Conservation (phyloP, 83 land plant genomes). For the Picea abies region DNA sequence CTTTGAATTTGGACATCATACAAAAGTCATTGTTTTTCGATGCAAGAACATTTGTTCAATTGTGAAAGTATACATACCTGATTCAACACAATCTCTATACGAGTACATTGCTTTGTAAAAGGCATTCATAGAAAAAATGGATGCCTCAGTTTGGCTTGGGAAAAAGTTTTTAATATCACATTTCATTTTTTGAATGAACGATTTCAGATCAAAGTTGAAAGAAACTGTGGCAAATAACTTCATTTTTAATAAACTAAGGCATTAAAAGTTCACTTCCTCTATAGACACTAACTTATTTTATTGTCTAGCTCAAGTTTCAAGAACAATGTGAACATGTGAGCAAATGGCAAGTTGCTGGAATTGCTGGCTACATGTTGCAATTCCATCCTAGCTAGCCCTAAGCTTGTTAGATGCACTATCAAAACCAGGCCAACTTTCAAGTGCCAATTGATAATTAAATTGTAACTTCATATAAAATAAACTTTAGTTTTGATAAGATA, state of each 20-base stretch:
- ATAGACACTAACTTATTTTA: neutral
- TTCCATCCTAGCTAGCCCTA: too few relatives aligned
- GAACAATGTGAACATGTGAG: too few relatives aligned
- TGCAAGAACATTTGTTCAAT: neutral
- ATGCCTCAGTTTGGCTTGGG: neutral
- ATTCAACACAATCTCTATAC: neutral
- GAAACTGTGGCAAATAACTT: neutral
- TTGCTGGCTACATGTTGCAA: too few relatives aligned
- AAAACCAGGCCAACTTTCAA: too few relatives aligned
- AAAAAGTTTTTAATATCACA: neutral
- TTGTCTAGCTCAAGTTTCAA: too few relatives aligned
- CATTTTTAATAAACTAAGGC: neutral
- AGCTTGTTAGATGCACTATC: too few relatives aligned
- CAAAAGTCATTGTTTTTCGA: neutral
- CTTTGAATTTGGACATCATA: neutral
- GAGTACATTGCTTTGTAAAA: neutral
- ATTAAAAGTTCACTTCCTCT: neutral
- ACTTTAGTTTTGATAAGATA: neutral
- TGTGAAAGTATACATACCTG: neutral
- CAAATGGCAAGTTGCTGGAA: too few relatives aligned
- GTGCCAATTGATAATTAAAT: too few relatives aligned
- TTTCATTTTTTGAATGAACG: neutral
- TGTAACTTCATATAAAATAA: too few relatives aligned
- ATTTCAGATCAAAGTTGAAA: neutral
- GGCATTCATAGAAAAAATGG: neutral